These are phyloP conservation scores for Aspergillus oerlinghausenensis DNA, from an alignment of 2,329 filamentous ascomycete genomes.

Conservation along the genomic window DNA sequence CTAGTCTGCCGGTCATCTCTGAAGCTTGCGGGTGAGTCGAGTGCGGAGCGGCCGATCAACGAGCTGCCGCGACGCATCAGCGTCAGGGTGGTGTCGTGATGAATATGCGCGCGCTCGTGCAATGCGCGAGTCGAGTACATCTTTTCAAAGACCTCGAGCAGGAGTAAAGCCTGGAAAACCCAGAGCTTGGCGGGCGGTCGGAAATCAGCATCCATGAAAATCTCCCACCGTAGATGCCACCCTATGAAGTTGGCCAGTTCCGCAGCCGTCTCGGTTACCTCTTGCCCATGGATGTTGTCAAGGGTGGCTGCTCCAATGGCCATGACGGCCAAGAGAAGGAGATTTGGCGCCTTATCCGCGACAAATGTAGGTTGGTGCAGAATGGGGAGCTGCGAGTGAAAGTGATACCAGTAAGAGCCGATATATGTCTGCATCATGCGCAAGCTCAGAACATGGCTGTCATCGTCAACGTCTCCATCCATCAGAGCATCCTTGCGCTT, in stretches of 20 bases:
- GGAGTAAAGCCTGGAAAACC: constrained; percentile 86
- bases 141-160: constrained; percentile 94
- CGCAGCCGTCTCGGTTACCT: constrained; percentile 70
- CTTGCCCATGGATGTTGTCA: constrained; percentile 72
- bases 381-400: constrained; percentile 90
- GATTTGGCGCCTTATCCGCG: constrained; percentile 77
- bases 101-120: constrained; percentile 92
- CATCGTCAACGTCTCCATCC: constrained; percentile 67
- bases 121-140: constrained; percentile 91
- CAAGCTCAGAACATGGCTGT: constrained; percentile 66
- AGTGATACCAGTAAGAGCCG: constrained; percentile 88
- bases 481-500: constrained; percentile 72
- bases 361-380: constrained; percentile 92
- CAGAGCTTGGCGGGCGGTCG: constrained; percentile 89
- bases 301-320: constrained; percentile 86
- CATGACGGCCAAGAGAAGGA: constrained; percentile 84
- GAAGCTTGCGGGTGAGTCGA: constrained; percentile 76
- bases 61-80: constrained; percentile 92
- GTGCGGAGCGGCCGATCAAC: constrained; percentile 75
- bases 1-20: constrained; percentile 54
- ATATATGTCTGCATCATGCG: constrained; percentile 97
- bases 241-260: constrained; percentile 85
- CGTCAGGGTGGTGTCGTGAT: constrained; percentile 92
- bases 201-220: constrained; percentile 88
- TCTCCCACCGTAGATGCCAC: constrained; percentile 91